These are phyloP conservation scores for Trypanosoma caninum DNA, from an alignment of 208 protist species.

Conservation along the genomic window DNA sequence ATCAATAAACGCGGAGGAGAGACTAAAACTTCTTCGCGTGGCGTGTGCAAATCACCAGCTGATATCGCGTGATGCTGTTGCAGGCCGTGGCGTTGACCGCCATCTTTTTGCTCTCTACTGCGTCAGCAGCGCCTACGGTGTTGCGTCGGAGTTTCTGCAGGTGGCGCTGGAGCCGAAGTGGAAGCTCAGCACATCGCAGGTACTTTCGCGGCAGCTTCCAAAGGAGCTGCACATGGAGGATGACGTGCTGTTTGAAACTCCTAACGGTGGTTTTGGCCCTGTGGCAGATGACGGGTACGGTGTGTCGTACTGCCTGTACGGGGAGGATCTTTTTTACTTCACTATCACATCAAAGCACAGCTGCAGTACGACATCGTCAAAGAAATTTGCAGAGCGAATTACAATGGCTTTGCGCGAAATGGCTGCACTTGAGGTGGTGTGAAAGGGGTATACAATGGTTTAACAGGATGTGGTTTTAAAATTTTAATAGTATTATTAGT, in stretches of 20 bases:
- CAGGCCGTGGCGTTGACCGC: slow-evolving; percentile 76
- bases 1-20: slow-evolving; percentile 19
- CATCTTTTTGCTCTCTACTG: slow-evolving; percentile 89
- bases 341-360: slow-evolving; percentile 75
- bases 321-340: slow-evolving; percentile 66
- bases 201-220: slow-evolving; percentile 63
- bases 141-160: slow-evolving; percentile 65
- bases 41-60: slow-evolving; percentile 60
- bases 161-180: slow-evolving; percentile 58
- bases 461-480: too few relatives aligned
- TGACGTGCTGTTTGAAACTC: slow-evolving; percentile 43
- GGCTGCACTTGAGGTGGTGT: slow-evolving; percentile 18
- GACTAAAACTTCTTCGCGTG: slow-evolving; percentile 34
- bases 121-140: slow-evolving; percentile 40
- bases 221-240: slow-evolving; percentile 33
- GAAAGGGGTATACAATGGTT: too few relatives aligned
- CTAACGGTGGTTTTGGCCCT: slow-evolving; percentile 84
- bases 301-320: slow-evolving; percentile 84
- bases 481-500: background rate
- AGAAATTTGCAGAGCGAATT: slow-evolving; percentile 42
- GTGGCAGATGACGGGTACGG: slow-evolving; percentile 84
- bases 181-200: slow-evolving; percentile 80
- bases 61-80: slow-evolving; percentile 53
- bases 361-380: slow-evolving; percentile 37
- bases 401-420: slow-evolving; percentile 41